Evolutionary conservation across 345 rosid species (phyloP), one percentile per base, ranked within the genome.

Genomic region (Raphanus sativus): DNA sequence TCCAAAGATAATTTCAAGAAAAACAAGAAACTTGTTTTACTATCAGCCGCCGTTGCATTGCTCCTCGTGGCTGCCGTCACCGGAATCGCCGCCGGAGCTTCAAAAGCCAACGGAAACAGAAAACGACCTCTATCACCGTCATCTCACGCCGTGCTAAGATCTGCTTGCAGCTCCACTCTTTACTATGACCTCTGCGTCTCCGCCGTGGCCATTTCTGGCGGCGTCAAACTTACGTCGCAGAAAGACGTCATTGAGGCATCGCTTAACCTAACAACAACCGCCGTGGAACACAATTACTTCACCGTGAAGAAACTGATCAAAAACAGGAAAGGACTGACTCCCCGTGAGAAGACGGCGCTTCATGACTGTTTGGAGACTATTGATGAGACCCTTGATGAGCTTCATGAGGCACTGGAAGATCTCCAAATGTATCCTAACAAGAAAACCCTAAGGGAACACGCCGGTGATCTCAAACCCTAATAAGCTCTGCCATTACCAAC

Each of bases 401-500:
- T 94, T 11, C 86, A 79, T 54, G 55, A 85, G 7, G 88, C 90
- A 0, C 66, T 67, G 3, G 88, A 81, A 45, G 98, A 90, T 75
- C 87, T 94, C 6, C 71, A 81, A 0, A 40, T 72, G 70, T 94
- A 94, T 69, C 98, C 97, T 0, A 77, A 25, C 69, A 84, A 81
- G 83, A 92, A 92, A 77, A 73, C 93, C 12, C 74, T 92, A n/a
- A 17, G 61, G 2, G 82, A 87, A 59, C 97, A 91, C 4, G 92
- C 98, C 0, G 91, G 86, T 28, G 93, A 94, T 82, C 89, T 94
- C 61, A 92, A 70, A 92, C 97, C 6, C 45, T 94, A 6, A 48
- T 92, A 75, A 92, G 98, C 67, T 80, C 98, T 1, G 97, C 98
- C 32, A 94, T 94, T 54, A 94, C 98, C 25, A 94, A 94, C 82